These are phyloP conservation scores for Fomitopsis betulina DNA, from an alignment of 1,284 basidiomycete genomes.

Conservation along the genomic window DNA sequence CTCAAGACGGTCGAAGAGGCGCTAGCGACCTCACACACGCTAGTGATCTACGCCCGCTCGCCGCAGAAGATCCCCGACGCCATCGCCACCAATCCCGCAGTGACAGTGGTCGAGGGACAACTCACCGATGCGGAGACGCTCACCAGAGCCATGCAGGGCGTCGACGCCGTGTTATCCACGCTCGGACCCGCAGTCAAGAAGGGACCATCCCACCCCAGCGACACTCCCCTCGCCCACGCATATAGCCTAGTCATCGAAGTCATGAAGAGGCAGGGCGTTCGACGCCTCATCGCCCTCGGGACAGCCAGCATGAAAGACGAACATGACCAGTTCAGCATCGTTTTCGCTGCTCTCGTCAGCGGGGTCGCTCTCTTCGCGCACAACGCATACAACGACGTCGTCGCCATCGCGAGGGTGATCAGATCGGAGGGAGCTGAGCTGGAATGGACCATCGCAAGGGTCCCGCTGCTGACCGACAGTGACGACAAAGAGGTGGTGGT, in stretches of 20 bases:
- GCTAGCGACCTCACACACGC: constrained; percentile 38
- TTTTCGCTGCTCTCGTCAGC: constrained; percentile 40
- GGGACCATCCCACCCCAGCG: constrained; percentile 34
- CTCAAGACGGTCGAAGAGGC: constrained; percentile 47
- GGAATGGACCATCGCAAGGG: constrained; percentile 64
- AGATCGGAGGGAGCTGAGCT: constrained; percentile 41
- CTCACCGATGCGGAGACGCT: constrained; percentile 48
- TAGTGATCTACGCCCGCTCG: constrained; percentile 58
- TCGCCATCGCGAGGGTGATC: constrained; percentile 51
- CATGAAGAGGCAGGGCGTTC: constrained; percentile 48
- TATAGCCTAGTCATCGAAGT: constrained; percentile 49
- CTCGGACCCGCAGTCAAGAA: constrained; percentile 46
- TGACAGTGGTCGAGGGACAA: constrained; percentile 49
- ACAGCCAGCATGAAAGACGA: constrained; percentile 60
- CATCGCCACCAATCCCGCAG: constrained; percentile 36
- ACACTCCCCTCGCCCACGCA: constrained; percentile 56
- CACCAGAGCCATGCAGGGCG: constrained; percentile 46
- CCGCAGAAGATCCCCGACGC: constrained; percentile 56
- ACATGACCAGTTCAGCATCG: constrained; percentile 48
- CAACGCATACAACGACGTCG: constrained; percentile 42
- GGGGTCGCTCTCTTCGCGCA: constrained; percentile 33
- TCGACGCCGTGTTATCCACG: constrained; percentile 59
- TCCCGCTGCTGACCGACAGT: constrained; percentile 52
- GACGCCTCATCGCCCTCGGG: constrained; percentile 59
- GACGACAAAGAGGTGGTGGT: constrained; percentile 40